Evolutionary conservation across 1,139 yeast species (phyloP).

Genomic region (Magnusiomyces sp.): DNA sequence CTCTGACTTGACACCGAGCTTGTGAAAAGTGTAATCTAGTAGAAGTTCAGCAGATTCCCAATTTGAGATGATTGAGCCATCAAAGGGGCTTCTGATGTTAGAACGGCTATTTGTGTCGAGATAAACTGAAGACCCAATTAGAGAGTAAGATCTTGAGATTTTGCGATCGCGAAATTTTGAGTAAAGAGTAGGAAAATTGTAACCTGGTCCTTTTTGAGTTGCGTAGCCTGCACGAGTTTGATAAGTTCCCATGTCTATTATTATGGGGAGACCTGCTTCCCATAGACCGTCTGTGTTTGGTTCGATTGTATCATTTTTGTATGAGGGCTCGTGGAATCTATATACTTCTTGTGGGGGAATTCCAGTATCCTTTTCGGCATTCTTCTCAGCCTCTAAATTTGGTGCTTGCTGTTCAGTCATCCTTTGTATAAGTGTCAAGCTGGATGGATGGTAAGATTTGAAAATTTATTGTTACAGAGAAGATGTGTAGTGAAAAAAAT

Average conservation of each 20-base stretch:
- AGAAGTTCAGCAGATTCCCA: slow-evolving; percentile 88
- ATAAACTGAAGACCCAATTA: slow-evolving; percentile 76
- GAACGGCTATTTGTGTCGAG: slow-evolving; percentile 62
- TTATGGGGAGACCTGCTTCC: slow-evolving; percentile 58
- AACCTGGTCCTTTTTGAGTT: slow-evolving; percentile 44
- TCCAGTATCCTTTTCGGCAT: slow-evolving; percentile 4
- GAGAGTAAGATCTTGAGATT: slow-evolving; percentile 50
- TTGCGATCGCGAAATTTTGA: slow-evolving; percentile 76
- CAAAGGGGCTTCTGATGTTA: slow-evolving; percentile 72
- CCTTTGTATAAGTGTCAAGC: background rate
- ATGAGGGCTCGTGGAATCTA: slow-evolving; percentile 40
- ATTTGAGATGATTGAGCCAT: slow-evolving; percentile 76
- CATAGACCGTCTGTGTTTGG: slow-evolving; percentile 45
- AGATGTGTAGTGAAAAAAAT: no score
- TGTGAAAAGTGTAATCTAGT: slow-evolving; percentile 75
- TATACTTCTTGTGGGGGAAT: slow-evolving; percentile 39
- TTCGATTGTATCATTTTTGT: slow-evolving; percentile 37
- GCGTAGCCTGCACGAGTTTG: slow-evolving; percentile 68
- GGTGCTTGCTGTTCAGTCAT: background rate
- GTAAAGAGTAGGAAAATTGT: slow-evolving; percentile 59
- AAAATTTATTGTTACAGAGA: no score
- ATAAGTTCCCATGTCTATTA: slow-evolving; percentile 50
- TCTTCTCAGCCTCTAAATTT: background rate
- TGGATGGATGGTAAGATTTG: no score
- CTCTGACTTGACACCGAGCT: slow-evolving; percentile 47